Base-by-base conservation (phyloP, 305 asterid genomes). In the Fraxinus angustifolia region DNA sequence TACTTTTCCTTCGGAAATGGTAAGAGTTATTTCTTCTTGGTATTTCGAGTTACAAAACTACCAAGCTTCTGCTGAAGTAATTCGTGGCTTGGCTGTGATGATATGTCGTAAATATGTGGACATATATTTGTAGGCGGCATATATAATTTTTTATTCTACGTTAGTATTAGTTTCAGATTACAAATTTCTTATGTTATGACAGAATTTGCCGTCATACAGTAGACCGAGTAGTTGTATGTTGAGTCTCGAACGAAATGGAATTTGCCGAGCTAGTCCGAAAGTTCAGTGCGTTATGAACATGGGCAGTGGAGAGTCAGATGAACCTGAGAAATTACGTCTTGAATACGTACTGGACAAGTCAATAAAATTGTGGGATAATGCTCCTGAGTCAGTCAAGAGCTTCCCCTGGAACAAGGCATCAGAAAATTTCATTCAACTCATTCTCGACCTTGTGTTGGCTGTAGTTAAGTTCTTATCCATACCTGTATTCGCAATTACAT, bases 341-440 rank as follows among this genome's bases (percentile, higher is more conserved):
- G 82, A 71, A 33, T 75, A 31, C 78, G 35, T 93, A 17, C 40
- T 87, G 82, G 89, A 86, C 82, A 91, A 87, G 88, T 93, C 92
- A 45, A 88, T 82, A 83, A 89, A 86, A 76, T 73, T 93, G 76
- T 96, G 95, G 98, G 97, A 88, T 65, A 86, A 80, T 72, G 79
- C 92, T 84, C 99, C 98, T 70, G 88, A 84, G 79, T 93, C 97
- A 2, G 89, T 94, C 62, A 94, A 92, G 87, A 84, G 73, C 80
- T 96, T 96, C 88, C 99, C 98, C 4, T 96, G 99, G 99, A 86
- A 87, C 84, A 90, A 84, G 76, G 90, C 94, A 8, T 60, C 86
- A 17, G 92, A 91, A 65, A 92, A 88, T 89, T 93, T 96, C 80
- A 78, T 92, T 82, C 98, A 94, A 80, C 91, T 96, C 80, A 83